Evolutionary conservation across 441 rosid genomes (phyloP).

Genomic region (Pelargonium hybrid): DNA sequence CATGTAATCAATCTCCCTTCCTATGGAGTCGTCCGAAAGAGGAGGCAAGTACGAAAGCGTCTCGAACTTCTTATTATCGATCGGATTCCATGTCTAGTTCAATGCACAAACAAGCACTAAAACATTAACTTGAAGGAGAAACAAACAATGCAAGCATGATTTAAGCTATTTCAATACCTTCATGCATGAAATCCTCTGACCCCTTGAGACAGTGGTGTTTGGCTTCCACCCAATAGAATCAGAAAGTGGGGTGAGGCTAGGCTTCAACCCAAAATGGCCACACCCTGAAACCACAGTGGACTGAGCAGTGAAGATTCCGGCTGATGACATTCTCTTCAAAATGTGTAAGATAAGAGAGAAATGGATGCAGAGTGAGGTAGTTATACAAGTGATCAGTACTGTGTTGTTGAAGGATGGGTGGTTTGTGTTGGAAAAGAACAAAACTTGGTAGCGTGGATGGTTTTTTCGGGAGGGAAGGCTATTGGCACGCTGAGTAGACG

Average conservation of each 20-base stretch:
- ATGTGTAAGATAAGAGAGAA: no score
- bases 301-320: constrained; percentile 6
- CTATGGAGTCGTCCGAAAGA: constrained; percentile 44
- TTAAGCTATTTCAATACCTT: constrained; percentile 7
- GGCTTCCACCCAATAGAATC: constrained; percentile 8
- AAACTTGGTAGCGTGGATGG: not conserved
- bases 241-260: constrained; percentile 1
- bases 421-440: no score
- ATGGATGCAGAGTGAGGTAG: no score
- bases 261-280: not conserved
- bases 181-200: constrained; percentile 8
- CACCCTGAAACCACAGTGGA: not conserved
- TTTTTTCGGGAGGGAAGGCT: constrained; percentile 10
- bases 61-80: constrained; percentile 58
- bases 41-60: constrained; percentile 59
- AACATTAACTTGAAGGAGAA: not conserved
- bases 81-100: constrained; percentile 56
- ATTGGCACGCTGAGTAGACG: not conserved
- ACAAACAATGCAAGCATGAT: not conserved
- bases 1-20: constrained; percentile 54
- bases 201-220: constrained; percentile 11
- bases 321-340: constrained; percentile 10
- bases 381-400: no score
- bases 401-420: no score
- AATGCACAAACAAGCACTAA: not conserved